Conservation (phyloP, 1,284 basidiomycete genomes). For the Trametes sp. region DNA sequence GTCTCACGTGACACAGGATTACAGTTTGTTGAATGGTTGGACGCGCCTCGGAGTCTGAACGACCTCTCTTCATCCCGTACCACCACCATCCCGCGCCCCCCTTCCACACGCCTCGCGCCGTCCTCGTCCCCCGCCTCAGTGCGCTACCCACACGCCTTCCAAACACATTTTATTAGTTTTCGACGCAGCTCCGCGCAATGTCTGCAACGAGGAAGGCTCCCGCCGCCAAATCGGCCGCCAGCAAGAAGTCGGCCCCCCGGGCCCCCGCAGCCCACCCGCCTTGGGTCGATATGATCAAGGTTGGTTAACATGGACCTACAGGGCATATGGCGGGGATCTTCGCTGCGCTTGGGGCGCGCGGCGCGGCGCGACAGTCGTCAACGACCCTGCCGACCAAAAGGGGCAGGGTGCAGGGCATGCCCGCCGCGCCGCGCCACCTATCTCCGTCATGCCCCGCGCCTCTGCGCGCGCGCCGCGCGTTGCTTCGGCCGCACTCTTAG, state of each 20-base stretch:
- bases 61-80: constrained; percentile 55
- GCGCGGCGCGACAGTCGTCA: constrained; percentile 16
- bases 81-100: constrained; percentile 52
- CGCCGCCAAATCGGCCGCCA: constrained; percentile 40
- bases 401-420: constrained; percentile 53
- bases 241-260: constrained; percentile 47
- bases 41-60: constrained; percentile 67
- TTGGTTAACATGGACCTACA: constrained; percentile 43
- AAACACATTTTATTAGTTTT: constrained; percentile 33
- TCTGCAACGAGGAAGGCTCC: constrained; percentile 49
- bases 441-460: constrained; percentile 34
- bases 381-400: constrained; percentile 44
- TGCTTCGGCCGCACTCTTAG: not conserved
- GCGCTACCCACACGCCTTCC: constrained; percentile 33
- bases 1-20: constrained; percentile 50
- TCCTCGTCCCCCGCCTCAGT: constrained; percentile 35
- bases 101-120: constrained; percentile 32
- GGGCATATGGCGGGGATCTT: constrained; percentile 4
- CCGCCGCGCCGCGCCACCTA: constrained; percentile 43
- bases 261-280: constrained; percentile 64
- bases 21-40: constrained; percentile 59
- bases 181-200: constrained; percentile 46
- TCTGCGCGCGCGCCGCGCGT: constrained; percentile 19
- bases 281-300: constrained; percentile 85
- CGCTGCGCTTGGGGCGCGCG: not conserved